Conservation (phyloP, 2,329 filamentous ascomycete species). For the Claviceps humidiphila region DNA sequence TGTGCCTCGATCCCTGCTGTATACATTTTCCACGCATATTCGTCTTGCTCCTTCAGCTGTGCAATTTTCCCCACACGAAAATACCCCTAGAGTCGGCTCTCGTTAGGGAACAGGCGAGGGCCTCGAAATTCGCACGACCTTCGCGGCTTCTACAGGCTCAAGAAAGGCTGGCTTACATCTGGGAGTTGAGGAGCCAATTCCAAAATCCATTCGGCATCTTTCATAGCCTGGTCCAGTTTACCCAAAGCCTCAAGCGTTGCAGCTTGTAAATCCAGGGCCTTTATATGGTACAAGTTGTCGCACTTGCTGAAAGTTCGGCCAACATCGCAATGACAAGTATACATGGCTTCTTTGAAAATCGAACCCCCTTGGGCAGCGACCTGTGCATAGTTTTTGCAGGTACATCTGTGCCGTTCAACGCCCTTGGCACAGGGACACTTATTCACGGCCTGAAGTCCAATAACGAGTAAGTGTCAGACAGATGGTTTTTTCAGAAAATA, state of each 20-base stretch:
- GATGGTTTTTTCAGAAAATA: too few relatives aligned
- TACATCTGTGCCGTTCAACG: constrained; percentile 18
- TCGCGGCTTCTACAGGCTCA: too few relatives aligned
- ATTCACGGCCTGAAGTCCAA: constrained; percentile 20
- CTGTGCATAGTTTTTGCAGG: constrained; percentile 15
- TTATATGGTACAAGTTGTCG: constrained; percentile 22
- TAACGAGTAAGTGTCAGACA: not conserved
- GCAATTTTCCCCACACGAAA: too few relatives aligned
- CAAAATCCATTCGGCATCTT: constrained; percentile 29
- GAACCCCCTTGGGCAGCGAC: constrained; percentile 19
- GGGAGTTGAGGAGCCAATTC: constrained; percentile 27
- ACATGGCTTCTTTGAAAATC: constrained; percentile 29
- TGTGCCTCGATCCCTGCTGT: too few relatives aligned
- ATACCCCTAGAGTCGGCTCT: too few relatives aligned
- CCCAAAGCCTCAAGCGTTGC: constrained; percentile 26
- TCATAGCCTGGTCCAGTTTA: constrained; percentile 23
- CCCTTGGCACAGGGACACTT: constrained; percentile 21
- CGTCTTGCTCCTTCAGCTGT: too few relatives aligned
- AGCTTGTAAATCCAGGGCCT: constrained; percentile 27
- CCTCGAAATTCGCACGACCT: too few relatives aligned
- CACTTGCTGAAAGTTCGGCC: constrained; percentile 27
- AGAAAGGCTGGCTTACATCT: too few relatives aligned
- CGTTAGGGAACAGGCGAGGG: too few relatives aligned
- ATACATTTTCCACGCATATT: too few relatives aligned
- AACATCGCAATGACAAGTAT: constrained; percentile 23